Evolutionary conservation across 2,329 filamentous ascomycete species (phyloP).

Genomic region (Aureobasidium lini): DNA sequence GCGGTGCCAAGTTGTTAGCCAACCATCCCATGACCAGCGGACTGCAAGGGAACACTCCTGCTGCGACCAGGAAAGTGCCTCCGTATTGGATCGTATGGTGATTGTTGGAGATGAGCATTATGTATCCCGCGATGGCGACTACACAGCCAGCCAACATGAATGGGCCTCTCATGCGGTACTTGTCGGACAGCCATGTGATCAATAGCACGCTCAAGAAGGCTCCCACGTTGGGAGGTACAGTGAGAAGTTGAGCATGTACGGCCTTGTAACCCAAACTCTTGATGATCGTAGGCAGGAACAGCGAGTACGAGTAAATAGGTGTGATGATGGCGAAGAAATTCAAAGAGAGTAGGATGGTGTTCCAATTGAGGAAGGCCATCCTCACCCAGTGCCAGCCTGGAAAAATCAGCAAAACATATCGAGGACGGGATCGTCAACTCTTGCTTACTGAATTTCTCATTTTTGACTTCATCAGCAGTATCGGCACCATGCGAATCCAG

Average conservation of each 20-base stretch:
- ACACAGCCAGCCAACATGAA: conserved; percentile 27
- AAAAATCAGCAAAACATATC: background rate
- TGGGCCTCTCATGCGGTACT: conserved; percentile 27
- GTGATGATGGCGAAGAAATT: conserved; percentile 21
- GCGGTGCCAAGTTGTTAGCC: conserved; percentile 31
- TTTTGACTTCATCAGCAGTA: conserved; percentile 16
- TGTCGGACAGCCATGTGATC: conserved; percentile 28
- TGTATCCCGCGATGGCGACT: conserved; percentile 29
- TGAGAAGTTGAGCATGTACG: conserved; percentile 32
- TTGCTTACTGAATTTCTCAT: conserved; percentile 18
- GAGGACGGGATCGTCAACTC: too few relatives aligned
- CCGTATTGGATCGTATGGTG: conserved; percentile 29
- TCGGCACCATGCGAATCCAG: conserved; percentile 21
- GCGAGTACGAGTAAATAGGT: conserved; percentile 35
- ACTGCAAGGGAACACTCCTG: conserved; percentile 27
- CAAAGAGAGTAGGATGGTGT: conserved; percentile 19
- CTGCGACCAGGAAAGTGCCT: conserved; percentile 30
- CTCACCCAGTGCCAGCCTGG: conserved; percentile 20
- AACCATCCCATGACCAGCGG: conserved; percentile 30
- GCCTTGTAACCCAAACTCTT: conserved; percentile 34
- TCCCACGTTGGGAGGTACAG: conserved; percentile 31
- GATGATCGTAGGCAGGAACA: conserved; percentile 43
- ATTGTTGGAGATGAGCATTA: conserved; percentile 29
- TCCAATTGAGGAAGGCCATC: conserved; percentile 20
- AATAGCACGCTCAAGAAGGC: conserved; percentile 30